Conservation (phyloP, 2,329 filamentous ascomycete genomes). For the Penicillium sp. region DNA sequence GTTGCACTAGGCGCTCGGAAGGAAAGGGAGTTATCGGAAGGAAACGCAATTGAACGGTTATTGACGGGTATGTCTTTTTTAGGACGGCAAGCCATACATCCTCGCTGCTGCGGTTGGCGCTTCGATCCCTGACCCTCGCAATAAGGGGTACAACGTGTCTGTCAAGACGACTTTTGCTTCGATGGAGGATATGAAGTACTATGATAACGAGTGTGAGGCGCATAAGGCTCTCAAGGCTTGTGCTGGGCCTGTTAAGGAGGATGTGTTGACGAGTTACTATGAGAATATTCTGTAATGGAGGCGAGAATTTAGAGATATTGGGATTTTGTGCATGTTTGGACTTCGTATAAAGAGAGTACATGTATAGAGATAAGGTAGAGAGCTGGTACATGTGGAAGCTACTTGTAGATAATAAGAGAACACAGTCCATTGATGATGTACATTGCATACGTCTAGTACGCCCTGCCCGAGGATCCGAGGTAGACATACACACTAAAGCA, state of each 20-base stretch:
- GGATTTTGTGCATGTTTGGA: neutral
- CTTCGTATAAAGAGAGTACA: neutral
- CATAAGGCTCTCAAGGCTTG: conserved; percentile 43
- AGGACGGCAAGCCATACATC: conserved; percentile 67
- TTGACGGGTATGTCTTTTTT: neutral
- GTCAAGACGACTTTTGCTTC: conserved; percentile 56
- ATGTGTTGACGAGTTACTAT: conserved; percentile 32
- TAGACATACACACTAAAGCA: conserved; percentile 7
- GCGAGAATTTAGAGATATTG: neutral
- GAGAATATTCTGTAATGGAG: conserved; percentile 28
- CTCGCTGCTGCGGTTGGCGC: conserved; percentile 48
- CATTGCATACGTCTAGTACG: conserved; percentile 20
- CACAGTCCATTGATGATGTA: conserved; percentile 19
- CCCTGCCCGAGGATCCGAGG: conserved; percentile 3
- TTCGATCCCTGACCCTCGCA: conserved; percentile 50
- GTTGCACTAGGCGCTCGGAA: neutral
- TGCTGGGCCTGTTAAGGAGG: conserved; percentile 26
- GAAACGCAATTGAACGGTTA: neutral
- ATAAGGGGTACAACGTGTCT: conserved; percentile 58
- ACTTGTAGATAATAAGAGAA: neutral
- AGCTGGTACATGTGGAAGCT: neutral
- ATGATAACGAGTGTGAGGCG: conserved; percentile 53
- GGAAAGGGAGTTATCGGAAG: neutral
- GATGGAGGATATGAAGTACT: conserved; percentile 61
- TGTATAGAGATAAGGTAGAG: neutral